Conservation (phyloP, 257 asterid species). For the Plantago elongata region DNA sequence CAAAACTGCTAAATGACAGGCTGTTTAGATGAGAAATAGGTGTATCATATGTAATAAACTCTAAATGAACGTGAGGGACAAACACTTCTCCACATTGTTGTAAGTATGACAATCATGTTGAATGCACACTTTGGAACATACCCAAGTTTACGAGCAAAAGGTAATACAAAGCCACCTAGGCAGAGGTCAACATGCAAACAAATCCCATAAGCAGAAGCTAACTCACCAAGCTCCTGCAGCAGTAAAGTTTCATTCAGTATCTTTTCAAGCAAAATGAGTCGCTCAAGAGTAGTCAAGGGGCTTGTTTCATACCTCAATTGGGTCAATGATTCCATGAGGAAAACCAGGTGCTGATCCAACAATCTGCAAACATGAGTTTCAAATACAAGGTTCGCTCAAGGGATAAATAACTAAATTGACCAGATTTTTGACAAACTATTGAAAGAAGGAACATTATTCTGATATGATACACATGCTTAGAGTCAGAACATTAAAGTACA, state of each 20-base stretch:
- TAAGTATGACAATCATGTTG: not conserved
- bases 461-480: not conserved
- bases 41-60: no score
- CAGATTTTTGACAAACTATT: slow-evolving; percentile 1
- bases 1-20: no score
- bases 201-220: slow-evolving; percentile 56
- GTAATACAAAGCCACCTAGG: slow-evolving; percentile 97
- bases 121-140: slow-evolving; percentile 28
- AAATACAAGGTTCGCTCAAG: not conserved
- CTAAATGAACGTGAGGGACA: not conserved
- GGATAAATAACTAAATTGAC: slow-evolving; percentile 8
- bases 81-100: slow-evolving; percentile 9
- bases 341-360: slow-evolving; percentile 99
- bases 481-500: slow-evolving; percentile 4
- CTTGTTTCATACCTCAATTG: slow-evolving; percentile 68
- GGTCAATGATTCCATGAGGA: slow-evolving; percentile 99
- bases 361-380: slow-evolving; percentile 48
- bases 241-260: slow-evolving; percentile 17
- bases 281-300: slow-evolving; percentile 16
- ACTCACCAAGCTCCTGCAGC: slow-evolving; percentile 85
- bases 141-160: slow-evolving; percentile 99
- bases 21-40: no score
- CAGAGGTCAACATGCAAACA: slow-evolving; percentile 98
- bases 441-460: not conserved
- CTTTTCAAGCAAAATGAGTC: slow-evolving; percentile 17